Evolutionary conservation across 768 basidiomycete species (phyloP), one percentile per base, ranked within the genome.

Genomic region (Suillus subaureus): DNA sequence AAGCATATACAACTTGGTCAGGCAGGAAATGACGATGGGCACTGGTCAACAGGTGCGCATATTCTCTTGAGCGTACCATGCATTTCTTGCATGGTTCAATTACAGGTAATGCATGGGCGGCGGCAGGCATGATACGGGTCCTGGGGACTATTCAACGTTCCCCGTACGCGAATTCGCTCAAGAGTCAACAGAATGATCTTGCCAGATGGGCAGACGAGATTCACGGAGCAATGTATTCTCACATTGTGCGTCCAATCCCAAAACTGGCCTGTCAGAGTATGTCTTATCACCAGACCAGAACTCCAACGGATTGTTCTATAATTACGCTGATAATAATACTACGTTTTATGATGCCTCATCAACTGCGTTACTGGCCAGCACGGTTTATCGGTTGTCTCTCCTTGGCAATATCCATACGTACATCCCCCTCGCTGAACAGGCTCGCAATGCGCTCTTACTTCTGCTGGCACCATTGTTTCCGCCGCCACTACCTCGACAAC

Each of bases 71-170:
- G 37, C 28, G 3, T 18, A 13, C 4, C 39, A 31, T 8, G 62
- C 23, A 33, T 28, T 49, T 5, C 21, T 56, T 18, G 62, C 11
- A 54, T 31, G 52, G 7, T 23, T 64, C 8, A 6, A 12, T 13
- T 28, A 33, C 58, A 91, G 94, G 94, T 0, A 95, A 96, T 64
- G 94, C 81, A 3, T 97, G 95, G 95, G 95, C 91, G 0, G 92
- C 93, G 0, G 90, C 88, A 21, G 94, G 95, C 1, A 94, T 94
- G 84, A 79, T 93, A 12, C 88, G 94, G 7, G 94, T 96, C 3
- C 80, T 91, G 1, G 88, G 85, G 2, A 94, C 92, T 1, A 89
- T 94, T 64, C 80, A 85, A 68, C 78, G 85, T 39, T 91, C 91
- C 0, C 77, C 82, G 58, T 92, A 80, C 66, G 79, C 83, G 1